These are phyloP conservation scores for Alternaria infectoria DNA, from an alignment of 2,329 filamentous ascomycete genomes.

Conservation along the genomic window DNA sequence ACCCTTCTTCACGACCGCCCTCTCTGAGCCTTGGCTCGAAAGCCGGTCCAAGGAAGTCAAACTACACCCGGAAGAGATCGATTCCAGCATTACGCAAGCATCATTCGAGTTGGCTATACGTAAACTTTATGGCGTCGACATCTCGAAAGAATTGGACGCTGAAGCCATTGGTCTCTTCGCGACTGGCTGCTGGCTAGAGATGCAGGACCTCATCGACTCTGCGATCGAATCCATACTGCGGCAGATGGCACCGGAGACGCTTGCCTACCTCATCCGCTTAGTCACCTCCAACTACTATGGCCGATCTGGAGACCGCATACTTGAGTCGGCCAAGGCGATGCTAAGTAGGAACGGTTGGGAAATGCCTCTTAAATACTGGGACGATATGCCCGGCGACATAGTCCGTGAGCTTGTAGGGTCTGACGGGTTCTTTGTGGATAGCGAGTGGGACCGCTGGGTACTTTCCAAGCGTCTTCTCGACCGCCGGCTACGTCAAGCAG, in stretches of 20 bases:
- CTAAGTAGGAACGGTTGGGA: constrained; percentile 63
- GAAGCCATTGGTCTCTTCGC: constrained; percentile 63
- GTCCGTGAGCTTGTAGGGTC: constrained; percentile 65
- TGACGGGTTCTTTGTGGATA: constrained; percentile 64
- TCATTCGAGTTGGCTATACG: constrained; percentile 63
- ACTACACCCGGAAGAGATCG: constrained; percentile 61
- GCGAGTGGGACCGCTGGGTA: constrained; percentile 65
- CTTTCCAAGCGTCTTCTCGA: constrained; percentile 62
- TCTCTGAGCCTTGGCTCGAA: constrained; percentile 64
- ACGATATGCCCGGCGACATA: constrained; percentile 63
- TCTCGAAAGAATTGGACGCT: constrained; percentile 57
- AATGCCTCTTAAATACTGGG: constrained; percentile 62
- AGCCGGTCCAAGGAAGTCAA: constrained; percentile 59
- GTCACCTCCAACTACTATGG: constrained; percentile 65
- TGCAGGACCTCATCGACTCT: constrained; percentile 61
- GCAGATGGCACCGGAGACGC: constrained; percentile 59
- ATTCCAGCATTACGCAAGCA: constrained; percentile 59
- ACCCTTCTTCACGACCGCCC: constrained; percentile 61
- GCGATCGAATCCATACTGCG: constrained; percentile 62
- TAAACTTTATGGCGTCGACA: constrained; percentile 60
- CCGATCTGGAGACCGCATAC: constrained; percentile 60
- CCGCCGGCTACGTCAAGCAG: constrained; percentile 55
- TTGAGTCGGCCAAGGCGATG: constrained; percentile 65
- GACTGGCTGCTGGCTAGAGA: constrained; percentile 64
- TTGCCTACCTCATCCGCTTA: constrained; percentile 58